These are phyloP conservation scores for Parsonsia alboflavescens DNA, from an alignment of 257 asterid genomes.

Conservation along the genomic window DNA sequence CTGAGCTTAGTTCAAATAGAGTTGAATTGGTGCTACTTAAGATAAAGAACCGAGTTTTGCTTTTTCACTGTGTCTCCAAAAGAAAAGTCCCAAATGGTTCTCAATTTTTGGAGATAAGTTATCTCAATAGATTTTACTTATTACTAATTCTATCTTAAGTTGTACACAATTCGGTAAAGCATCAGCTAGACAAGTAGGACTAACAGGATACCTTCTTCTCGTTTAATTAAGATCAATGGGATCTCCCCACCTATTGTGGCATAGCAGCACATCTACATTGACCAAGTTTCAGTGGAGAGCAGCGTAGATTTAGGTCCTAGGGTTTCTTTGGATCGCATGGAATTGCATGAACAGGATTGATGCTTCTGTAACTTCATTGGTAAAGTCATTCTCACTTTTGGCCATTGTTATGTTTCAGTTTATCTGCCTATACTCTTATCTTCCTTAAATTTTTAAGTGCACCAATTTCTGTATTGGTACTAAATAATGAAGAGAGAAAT, in stretches of 20 bases:
- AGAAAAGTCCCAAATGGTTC: neutral
- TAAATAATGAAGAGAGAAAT: neutral
- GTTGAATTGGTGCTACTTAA: neutral
- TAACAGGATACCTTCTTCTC: neutral
- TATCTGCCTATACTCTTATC: neutral
- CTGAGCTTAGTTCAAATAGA: neutral
- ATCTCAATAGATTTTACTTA: neutral
- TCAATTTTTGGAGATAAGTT: neutral
- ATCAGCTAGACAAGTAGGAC: neutral
- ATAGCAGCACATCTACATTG: neutral
- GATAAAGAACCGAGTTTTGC: neutral
- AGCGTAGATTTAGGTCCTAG: neutral
- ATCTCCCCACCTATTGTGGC: neutral
- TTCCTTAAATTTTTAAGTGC: neutral
- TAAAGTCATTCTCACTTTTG: neutral
- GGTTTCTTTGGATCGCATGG: neutral
- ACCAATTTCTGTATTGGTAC: neutral
- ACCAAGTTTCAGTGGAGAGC: neutral
- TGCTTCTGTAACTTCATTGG: neutral
- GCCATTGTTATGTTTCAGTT: neutral
- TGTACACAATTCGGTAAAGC: neutral
- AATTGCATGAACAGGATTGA: neutral
- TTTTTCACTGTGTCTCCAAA: neutral
- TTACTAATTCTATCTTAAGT: neutral
- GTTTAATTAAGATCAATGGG: neutral